These are phyloP conservation scores for Phytopythium aichiense DNA, from an alignment of 352 stramenopile species.

Conservation along the genomic window DNA sequence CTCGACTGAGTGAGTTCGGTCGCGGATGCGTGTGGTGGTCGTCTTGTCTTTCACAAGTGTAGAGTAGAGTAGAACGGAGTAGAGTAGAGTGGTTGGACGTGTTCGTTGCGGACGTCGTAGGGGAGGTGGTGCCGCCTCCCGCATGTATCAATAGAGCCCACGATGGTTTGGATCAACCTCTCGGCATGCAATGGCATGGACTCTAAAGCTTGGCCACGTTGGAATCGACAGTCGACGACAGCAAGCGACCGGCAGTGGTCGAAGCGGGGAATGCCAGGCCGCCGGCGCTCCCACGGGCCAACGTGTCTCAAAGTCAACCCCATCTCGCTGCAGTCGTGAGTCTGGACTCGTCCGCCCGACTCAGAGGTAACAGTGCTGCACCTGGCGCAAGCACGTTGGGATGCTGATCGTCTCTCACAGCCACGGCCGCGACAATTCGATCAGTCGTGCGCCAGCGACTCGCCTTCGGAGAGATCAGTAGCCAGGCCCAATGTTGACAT, in stretches of 20 bases:
- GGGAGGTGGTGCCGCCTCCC: neutral
- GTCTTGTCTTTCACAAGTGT: neutral
- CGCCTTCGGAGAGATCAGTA: too few relatives aligned
- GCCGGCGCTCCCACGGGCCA: neutral
- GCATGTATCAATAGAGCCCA: neutral
- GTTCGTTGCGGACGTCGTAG: neutral
- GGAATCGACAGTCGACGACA: neutral
- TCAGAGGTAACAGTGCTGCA: too few relatives aligned
- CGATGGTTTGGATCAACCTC: neutral
- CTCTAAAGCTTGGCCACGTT: neutral
- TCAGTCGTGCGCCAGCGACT: too few relatives aligned
- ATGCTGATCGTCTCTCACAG: too few relatives aligned
- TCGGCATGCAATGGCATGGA: neutral
- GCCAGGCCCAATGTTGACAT: too few relatives aligned
- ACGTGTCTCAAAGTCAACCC: neutral
- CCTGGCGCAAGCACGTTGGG: too few relatives aligned
- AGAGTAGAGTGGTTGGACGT: neutral
- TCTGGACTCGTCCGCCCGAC: too few relatives aligned
- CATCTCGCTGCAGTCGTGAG: too few relatives aligned
- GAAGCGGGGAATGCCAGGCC: too few relatives aligned
- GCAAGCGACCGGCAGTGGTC: too few relatives aligned
- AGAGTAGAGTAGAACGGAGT: neutral
- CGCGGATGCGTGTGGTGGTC: neutral
- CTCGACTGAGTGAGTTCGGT: constrained; percentile 19
- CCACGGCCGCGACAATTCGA: too few relatives aligned